Base-by-base conservation (phyloP, 192 early-diverging fungal species). In the Thamnidium elegans region DNA sequence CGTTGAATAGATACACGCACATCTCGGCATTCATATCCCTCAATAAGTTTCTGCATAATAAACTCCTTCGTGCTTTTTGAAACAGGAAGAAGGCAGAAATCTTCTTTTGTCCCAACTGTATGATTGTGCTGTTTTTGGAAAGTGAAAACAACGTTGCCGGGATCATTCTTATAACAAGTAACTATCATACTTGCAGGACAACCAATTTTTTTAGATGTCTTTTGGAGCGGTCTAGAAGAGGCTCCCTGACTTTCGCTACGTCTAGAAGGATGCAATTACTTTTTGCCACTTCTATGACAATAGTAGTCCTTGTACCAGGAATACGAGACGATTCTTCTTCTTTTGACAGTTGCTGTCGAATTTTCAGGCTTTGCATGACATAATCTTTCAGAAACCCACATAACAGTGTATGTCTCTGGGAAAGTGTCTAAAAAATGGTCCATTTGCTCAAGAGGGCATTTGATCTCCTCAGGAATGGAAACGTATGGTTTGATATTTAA, bases 11-110 rank as follows among this genome's bases (percentile, higher is more conserved):
- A 53, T 53, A 53, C 51, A 53, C 26, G 51, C 3, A 53, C 20
- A 53, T 53, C 51, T 53, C 51, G 26, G 14, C 51, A 53, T 8
- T 53, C 51, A 53, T 53, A 53, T 7, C 51, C 51, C 31, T 51
- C 3, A 8, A 20, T 4, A 51, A 51, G 50, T 9, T 51, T 51
- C 21, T 51, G 50, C 50, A 51, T 53, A 4, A 53, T 26, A 13
- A 53, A 53, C 8, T 30, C 4, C 23, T 53, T 53, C 8, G 51
- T 30, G 3, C 5, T 30, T 26, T 53, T 53, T 11, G 51, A 31
- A 1, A 53, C 51, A 30, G 26, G 51, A 0, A 53, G 14, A 53
- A 53, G 31, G 13, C 51, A 53, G 20, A 53, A 53, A 14, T 53
- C 23, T n/a, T n/a, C n/a, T n/a, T n/a, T n/a, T n/a, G n/a, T 30